Percentiles rank a stretch among this genome's conserved stretches.
phyloP scores from a whole-genome alignment of 1,139 yeast species.

The Magnusiomyces paraingens region DNA sequence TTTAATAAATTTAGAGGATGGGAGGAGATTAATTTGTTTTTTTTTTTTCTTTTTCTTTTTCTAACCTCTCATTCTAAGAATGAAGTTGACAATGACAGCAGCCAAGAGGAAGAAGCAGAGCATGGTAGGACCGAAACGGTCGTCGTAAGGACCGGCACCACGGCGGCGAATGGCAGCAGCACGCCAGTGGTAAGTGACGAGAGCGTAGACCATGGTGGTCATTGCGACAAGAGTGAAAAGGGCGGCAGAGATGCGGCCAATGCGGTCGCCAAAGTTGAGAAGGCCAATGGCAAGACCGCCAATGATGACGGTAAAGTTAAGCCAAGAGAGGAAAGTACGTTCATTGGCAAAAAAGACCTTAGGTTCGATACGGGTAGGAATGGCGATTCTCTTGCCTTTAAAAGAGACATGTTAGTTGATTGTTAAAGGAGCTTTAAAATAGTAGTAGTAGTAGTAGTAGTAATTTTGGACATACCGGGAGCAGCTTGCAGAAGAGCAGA shows the following conservation, averaged over 20 bases:
- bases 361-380: conserved; percentile 97
- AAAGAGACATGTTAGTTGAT: background rate
- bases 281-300: conserved; percentile 96
- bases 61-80: conserved; percentile 59
- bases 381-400: conserved; percentile 80
- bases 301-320: conserved; percentile 92
- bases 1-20: background rate
- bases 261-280: conserved; percentile 89
- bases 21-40: background rate
- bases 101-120: conserved; percentile 85
- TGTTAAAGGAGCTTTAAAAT: background rate
- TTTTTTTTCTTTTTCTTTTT: background rate
- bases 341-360: conserved; percentile 98
- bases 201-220: conserved; percentile 96
- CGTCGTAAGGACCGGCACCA: conserved; percentile 98
- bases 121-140: conserved; percentile 98
- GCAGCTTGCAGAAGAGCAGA: conserved; percentile 56
- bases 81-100: conserved; percentile 88
- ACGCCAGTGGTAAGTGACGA: conserved; percentile 97
- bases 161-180: conserved; percentile 96
- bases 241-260: conserved; percentile 90
- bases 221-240: conserved; percentile 86
- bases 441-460: background rate
- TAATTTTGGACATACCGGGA: conserved; percentile 40
- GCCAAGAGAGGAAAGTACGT: conserved; percentile 90